Percentiles rank a stretch among this genome's conserved stretches.
phyloP scores from a whole-genome alignment of 2,329 filamentous ascomycete genomes.

The Xylaria digitata region DNA sequence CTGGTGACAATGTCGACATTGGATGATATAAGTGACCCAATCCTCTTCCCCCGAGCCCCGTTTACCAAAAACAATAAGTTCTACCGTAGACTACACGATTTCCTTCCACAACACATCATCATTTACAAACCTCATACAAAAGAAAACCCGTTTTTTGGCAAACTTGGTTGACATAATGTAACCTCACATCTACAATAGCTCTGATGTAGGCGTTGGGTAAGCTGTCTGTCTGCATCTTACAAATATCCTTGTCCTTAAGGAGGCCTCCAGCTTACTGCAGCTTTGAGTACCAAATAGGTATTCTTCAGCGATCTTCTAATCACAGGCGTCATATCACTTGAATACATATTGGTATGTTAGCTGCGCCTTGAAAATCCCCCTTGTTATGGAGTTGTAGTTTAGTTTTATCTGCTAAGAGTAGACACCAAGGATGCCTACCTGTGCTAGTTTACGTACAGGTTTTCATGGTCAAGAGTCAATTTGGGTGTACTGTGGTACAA shows the following conservation, averaged over 20 bases:
- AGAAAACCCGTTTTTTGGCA: too few species aligned
- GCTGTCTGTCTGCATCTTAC: too few species aligned
- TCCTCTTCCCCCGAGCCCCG: too few species aligned
- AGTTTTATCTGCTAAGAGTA: too few species aligned
- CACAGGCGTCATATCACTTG: too few species aligned
- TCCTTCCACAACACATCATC: neutral
- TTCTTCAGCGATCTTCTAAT: too few species aligned
- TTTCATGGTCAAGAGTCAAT: neutral
- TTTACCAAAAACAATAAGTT: neutral
- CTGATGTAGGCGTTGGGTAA: too few species aligned
- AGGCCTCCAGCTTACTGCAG: constrained; percentile 22
- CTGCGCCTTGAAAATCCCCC: constrained; percentile 3
- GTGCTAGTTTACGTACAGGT: too few species aligned
- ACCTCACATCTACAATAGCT: too few species aligned
- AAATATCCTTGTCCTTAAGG: neutral
- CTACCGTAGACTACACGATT: neutral
- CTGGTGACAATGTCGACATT: neutral
- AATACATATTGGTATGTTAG: neutral
- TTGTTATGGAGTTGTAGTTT: neutral
- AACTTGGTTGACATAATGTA: too few species aligned
- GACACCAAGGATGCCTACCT: neutral
- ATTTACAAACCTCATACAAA: too few species aligned
- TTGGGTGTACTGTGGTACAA: neutral
- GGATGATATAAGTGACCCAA: neutral
- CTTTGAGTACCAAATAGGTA: neutral